phyloP scores from a whole-genome alignment of 257 asterid genomes.

The Lithospermum erythrorhizon region DNA sequence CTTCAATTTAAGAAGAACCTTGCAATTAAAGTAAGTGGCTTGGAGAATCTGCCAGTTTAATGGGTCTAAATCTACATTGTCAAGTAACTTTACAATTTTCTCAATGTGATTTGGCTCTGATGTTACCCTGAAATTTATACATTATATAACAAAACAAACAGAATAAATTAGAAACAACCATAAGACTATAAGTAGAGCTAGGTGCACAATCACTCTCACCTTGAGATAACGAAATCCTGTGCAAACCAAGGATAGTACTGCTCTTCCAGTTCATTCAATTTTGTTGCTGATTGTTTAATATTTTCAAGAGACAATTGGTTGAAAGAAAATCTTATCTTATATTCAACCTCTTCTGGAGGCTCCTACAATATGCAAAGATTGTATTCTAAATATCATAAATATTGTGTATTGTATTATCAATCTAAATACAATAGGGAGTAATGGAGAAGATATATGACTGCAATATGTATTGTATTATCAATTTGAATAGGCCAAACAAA shows the following conservation, averaged over 20 bases:
- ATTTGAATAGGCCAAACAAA: too few species aligned
- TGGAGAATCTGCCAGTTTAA: conserved; percentile 61
- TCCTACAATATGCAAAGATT: too few species aligned
- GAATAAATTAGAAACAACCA: not conserved
- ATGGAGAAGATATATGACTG: too few species aligned
- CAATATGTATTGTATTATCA: too few species aligned
- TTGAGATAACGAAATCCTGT: conserved; percentile 93
- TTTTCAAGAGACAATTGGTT: conserved; percentile 76
- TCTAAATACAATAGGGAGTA: too few species aligned
- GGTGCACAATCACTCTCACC: conserved; percentile 39
- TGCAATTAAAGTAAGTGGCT: conserved; percentile 97
- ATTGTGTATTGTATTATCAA: too few species aligned
- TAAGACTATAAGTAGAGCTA: not conserved
- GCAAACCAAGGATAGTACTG: conserved; percentile 95
- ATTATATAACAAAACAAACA: conserved; percentile 5
- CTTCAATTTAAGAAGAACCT: conserved; percentile 94
- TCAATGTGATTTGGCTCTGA: conserved; percentile 93
- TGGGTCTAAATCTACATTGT: conserved; percentile 67
- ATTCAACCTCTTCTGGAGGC: conserved; percentile 85
- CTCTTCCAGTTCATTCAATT: conserved; percentile 60
- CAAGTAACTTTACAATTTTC: conserved; percentile 88
- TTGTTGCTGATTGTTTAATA: conserved; percentile 82
- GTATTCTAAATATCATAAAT: too few species aligned
- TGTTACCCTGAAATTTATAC: conserved; percentile 59
- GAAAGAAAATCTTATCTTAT: conserved; percentile 71